Evolutionary conservation across 73 alveolate genomes (phyloP), one percentile per base, ranked within the genome.

Genomic region (Paramecium octaurelia): DNA sequence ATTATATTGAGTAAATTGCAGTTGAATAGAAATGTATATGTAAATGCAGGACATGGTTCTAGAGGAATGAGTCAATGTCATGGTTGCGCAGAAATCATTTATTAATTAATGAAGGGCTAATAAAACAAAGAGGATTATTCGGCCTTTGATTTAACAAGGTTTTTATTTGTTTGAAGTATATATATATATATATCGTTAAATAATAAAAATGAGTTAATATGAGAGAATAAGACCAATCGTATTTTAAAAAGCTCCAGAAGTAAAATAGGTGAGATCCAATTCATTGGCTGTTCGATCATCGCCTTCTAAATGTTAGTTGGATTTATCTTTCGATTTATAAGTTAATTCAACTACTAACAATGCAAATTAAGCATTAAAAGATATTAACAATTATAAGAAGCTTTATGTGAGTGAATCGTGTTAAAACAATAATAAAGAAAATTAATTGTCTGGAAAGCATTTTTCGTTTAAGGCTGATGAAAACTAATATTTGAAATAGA

Each of bases 21-120:
- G 27, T 29, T 24, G 9, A 21, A 80, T 46, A 46, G 57, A 8
- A 80, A 80, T 20, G 73, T 80, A 8, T 80, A 20, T 23, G 16
- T 80, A 1, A 44, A 42, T 42, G 57, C 91, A 44, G 91, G 91
- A 11, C 91, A 80, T 80, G 91, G 91, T 0, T 42, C 76, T n/a
- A 80, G 75, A 80, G 91, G 91, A 43, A 42, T 80, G 70, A 80
- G 91, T 46, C 24, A 80, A 16, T 80, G 76, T 80, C 34, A 31
- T 48, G 91, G 57, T 31, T 80, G 64, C 6, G 91, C 91, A 11
- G 91, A 80, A 46, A n/a, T 80, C 4, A 23, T 80, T 12, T 80
- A 80, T 80, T 34, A 64, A 64, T 24, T 64, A 24, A 64, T 64
- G 35, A 12, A 34, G 27, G 84, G 84, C 14, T 34, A 27, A 27